Conservation (phyloP, 345 rosid genomes). For the Sonneratia caseolaris region DNA sequence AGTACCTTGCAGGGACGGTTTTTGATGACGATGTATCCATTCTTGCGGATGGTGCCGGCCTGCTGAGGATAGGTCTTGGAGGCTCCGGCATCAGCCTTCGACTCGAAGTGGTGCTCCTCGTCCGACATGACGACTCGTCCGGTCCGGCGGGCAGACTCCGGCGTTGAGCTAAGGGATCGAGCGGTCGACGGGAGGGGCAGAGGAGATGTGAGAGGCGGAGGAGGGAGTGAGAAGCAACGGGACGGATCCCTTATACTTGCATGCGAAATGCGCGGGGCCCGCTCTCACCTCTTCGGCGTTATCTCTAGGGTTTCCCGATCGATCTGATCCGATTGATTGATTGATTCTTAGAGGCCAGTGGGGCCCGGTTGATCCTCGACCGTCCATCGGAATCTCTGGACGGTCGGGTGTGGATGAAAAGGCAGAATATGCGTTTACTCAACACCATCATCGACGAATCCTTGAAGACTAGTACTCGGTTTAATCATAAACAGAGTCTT, state of each 20-base stretch:
- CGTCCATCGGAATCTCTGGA: background rate
- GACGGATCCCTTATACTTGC: slow-evolving; percentile 3
- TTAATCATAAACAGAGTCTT: background rate
- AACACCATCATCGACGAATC: background rate
- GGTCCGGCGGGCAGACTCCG: background rate
- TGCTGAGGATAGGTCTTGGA: slow-evolving; percentile 21
- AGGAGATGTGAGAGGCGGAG: background rate
- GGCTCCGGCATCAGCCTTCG: slow-evolving; percentile 17
- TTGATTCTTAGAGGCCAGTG: background rate
- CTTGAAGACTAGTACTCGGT: background rate
- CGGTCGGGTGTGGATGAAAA: background rate
- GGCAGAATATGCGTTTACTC: background rate
- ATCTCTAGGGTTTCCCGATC: slow-evolving; percentile 8
- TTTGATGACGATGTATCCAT: slow-evolving; percentile 20
- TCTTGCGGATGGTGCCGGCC: slow-evolving; percentile 20
- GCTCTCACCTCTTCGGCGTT: background rate
- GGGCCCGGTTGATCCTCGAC: slow-evolving; percentile 1
- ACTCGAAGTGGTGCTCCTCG: slow-evolving; percentile 20
- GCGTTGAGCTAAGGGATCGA: background rate
- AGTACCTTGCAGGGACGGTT: slow-evolving; percentile 18
- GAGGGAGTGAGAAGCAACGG: background rate
- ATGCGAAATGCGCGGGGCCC: background rate
- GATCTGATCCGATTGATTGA: background rate
- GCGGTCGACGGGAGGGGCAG: background rate
- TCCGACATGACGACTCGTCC: slow-evolving; percentile 11